phyloP scores from a whole-genome alignment of 2,329 filamentous ascomycete species.

The Zasmidium cellare region DNA sequence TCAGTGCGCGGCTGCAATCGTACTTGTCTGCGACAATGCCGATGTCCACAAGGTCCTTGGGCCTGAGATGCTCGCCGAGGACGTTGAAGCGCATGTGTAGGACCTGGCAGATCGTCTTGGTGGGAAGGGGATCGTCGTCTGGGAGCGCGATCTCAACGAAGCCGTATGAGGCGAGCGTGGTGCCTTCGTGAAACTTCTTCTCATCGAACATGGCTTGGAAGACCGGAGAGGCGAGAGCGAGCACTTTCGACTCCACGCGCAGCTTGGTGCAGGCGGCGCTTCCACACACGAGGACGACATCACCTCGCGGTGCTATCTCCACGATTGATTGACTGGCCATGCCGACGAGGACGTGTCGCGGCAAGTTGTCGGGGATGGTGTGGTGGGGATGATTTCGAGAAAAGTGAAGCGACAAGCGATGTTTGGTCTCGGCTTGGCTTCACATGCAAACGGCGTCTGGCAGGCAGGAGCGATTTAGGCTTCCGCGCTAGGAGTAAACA shows the following conservation, averaged over 20 bases:
- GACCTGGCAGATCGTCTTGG: conserved; percentile 6
- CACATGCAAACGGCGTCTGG: not conserved
- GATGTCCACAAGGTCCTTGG: not conserved
- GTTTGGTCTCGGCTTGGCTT: not conserved
- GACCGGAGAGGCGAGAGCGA: not conserved
- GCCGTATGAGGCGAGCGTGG: not conserved
- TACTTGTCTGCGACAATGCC: conserved; percentile 9
- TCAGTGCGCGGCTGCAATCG: conserved; percentile 2
- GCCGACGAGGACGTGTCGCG: not conserved
- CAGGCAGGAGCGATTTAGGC: too few relatives aligned
- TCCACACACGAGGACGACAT: not conserved
- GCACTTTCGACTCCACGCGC: not conserved
- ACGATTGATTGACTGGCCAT: not conserved
- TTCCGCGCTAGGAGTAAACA: too few relatives aligned
- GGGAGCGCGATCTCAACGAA: conserved; percentile 1
- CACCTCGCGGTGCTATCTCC: not conserved
- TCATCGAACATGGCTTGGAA: conserved; percentile 2
- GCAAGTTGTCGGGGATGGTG: too few relatives aligned
- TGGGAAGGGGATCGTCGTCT: conserved; percentile 4
- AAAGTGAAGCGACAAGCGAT: too few relatives aligned
- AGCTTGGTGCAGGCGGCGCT: not conserved
- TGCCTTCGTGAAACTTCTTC: not conserved
- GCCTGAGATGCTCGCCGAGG: too few relatives aligned
- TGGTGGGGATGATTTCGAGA: too few relatives aligned
- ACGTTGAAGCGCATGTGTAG: conserved; percentile 3